These are phyloP conservation scores for Vitellaria paradoxa DNA, from an alignment of 179 eudicot species.

Conservation along the genomic window DNA sequence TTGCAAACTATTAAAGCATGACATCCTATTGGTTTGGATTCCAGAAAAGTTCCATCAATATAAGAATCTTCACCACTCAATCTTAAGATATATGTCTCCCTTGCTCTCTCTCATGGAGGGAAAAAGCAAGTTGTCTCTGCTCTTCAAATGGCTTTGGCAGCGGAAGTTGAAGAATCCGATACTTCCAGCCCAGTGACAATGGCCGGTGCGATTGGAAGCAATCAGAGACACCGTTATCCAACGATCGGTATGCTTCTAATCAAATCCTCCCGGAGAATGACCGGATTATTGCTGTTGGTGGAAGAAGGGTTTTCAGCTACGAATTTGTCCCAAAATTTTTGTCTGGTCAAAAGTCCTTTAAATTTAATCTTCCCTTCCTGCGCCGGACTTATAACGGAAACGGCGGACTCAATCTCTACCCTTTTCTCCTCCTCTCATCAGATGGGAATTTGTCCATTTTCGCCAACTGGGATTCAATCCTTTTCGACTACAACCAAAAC, in stretches of 20 bases:
- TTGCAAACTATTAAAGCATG: background rate
- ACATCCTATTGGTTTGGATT: background rate
- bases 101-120: background rate
- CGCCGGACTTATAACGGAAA: conserved; percentile 29
- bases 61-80: background rate
- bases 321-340: conserved; percentile 51
- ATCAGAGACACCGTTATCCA: conserved; percentile 18
- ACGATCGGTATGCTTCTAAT: conserved; percentile 51
- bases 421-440: conserved; percentile 58
- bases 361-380: conserved; percentile 53
- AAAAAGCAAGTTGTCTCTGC: background rate
- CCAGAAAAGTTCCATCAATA: background rate
- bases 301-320: conserved; percentile 35
- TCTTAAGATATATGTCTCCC: background rate
- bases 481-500: conserved; percentile 38
- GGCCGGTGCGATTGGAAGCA: conserved; percentile 34
- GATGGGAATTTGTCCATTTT: conserved; percentile 67
- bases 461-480: conserved; percentile 57
- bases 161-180: conserved; percentile 20
- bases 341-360: conserved; percentile 3
- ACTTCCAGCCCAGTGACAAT: conserved; percentile 32
- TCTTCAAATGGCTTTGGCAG: background rate
- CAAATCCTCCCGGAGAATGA: conserved; percentile 41
- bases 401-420: conserved; percentile 56
- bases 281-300: conserved; percentile 55